These are phyloP conservation scores for Xylaria sp. DNA, from an alignment of 2,329 filamentous ascomycete genomes.

Conservation along the genomic window DNA sequence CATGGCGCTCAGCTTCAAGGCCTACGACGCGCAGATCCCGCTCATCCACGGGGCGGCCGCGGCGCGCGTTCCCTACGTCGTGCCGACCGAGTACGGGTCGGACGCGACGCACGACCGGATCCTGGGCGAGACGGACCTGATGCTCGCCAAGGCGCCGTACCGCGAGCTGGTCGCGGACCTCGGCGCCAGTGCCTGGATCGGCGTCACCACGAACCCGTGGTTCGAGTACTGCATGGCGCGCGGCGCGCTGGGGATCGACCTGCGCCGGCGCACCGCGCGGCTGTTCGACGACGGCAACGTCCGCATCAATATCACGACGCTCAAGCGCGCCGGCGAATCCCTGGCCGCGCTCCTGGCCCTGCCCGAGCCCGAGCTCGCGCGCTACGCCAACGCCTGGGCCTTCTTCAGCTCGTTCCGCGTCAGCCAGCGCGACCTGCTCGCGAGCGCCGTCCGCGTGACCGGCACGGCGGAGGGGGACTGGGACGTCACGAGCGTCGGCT, in stretches of 20 bases:
- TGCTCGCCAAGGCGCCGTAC: slow-evolving; percentile 31
- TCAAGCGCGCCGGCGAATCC: slow-evolving; percentile 39
- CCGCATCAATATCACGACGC: slow-evolving; percentile 35
- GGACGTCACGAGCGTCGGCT: slow-evolving; percentile 29
- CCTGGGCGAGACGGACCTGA: slow-evolving; percentile 27
- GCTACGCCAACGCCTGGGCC: slow-evolving; percentile 37
- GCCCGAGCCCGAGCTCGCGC: slow-evolving; percentile 35
- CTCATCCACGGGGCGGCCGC: slow-evolving; percentile 39
- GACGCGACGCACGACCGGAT: slow-evolving; percentile 29
- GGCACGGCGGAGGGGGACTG: slow-evolving; percentile 35
- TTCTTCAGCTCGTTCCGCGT: slow-evolving; percentile 41
- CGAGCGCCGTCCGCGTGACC: slow-evolving; percentile 38
- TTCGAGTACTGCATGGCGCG: slow-evolving; percentile 36
- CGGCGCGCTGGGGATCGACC: slow-evolving; percentile 38
- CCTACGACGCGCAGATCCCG: slow-evolving; percentile 28
- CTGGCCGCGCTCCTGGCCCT: slow-evolving; percentile 40
- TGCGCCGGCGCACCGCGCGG: slow-evolving; percentile 33
- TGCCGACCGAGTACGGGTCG: slow-evolving; percentile 39
- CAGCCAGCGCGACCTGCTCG: slow-evolving; percentile 41
- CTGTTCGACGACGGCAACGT: slow-evolving; percentile 37
- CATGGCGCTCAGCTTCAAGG: slow-evolving; percentile 29
- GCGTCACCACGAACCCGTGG: slow-evolving; percentile 39
- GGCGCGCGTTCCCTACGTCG: slow-evolving; percentile 36
- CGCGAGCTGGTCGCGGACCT: slow-evolving; percentile 36
- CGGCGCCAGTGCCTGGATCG: slow-evolving; percentile 38